Conservation (phyloP, 176 grass and related monocot species). For the Guadua angustifolia region DNA sequence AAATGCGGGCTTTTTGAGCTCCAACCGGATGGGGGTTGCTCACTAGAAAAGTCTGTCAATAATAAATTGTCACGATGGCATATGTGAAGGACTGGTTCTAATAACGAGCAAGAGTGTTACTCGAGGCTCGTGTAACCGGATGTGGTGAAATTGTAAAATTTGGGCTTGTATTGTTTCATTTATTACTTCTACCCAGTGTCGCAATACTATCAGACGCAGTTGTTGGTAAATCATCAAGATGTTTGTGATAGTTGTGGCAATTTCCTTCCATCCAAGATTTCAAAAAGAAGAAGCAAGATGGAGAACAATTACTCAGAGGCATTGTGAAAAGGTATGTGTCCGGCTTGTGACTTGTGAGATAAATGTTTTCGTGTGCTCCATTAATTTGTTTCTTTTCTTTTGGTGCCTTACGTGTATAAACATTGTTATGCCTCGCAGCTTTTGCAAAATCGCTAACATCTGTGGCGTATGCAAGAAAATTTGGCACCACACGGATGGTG, state of each 20-base stretch:
- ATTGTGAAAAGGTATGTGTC: conserved; percentile 68
- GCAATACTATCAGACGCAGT: conserved; percentile 51
- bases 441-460: no score
- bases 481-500: no score
- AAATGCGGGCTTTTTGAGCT: conserved; percentile 61
- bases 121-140: conserved; percentile 54
- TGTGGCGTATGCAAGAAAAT: no score
- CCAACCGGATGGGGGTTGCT: conserved; percentile 39
- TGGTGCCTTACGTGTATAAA: no score
- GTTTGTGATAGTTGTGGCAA: conserved; percentile 70
- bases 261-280: conserved; percentile 51
- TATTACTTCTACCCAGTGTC: not conserved
- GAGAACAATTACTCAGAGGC: conserved; percentile 61
- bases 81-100: conserved; percentile 63
- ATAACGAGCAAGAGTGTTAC: conserved; percentile 73
- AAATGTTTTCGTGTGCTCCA: no score
- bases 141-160: not conserved
- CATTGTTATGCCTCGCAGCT: no score
- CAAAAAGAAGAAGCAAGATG: conserved; percentile 63
- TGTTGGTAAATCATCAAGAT: conserved; percentile 46
- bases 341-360: not conserved
- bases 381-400: no score
- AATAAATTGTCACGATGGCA: conserved; percentile 43
- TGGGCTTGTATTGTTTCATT: not conserved
- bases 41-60: conserved; percentile 44